These are phyloP conservation scores for Apiotrichum gracile DNA, from an alignment of 1,284 basidiomycete genomes.

Conservation along the genomic window DNA sequence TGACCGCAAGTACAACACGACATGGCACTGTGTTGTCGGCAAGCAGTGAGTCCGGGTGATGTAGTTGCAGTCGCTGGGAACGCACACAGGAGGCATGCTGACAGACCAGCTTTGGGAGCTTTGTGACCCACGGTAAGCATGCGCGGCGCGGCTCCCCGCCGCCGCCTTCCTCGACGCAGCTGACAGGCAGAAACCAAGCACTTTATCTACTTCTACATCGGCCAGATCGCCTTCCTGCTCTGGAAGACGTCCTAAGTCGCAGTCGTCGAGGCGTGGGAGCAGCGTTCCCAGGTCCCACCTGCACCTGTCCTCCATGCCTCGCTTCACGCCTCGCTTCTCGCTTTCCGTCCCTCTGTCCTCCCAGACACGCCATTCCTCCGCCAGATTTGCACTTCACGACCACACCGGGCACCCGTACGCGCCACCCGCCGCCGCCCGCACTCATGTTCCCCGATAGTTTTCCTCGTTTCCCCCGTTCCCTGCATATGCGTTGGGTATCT, in stretches of 20 bases:
- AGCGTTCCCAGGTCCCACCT: too few species aligned
- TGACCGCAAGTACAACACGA: conserved; percentile 80
- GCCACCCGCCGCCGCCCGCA: background rate
- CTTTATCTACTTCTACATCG: conserved; percentile 95
- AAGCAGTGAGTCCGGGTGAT: conserved; percentile 58
- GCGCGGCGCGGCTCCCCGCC: conserved; percentile 7
- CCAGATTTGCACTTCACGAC: too few species aligned
- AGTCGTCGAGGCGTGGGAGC: too few species aligned
- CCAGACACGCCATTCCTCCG: too few species aligned
- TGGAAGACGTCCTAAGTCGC: conserved; percentile 70
- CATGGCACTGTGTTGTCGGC: conserved; percentile 89
- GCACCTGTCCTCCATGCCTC: too few species aligned
- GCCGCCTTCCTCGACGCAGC: conserved; percentile 9
- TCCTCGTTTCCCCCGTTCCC: background rate
- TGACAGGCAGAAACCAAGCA: conserved; percentile 74
- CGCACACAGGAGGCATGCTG: background rate
- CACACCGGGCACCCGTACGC: too few species aligned
- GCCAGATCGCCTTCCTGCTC: conserved; percentile 77
- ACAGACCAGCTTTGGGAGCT: conserved; percentile 71
- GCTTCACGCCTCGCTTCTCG: too few species aligned
- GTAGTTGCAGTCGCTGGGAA: too few species aligned
- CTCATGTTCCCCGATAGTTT: background rate
- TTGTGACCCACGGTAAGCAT: conserved; percentile 86
- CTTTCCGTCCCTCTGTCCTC: too few species aligned
- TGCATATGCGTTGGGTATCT: background rate